Base-by-base conservation (phyloP, 2,329 filamentous ascomycete genomes). In the Stachybotrys chartarum region DNA sequence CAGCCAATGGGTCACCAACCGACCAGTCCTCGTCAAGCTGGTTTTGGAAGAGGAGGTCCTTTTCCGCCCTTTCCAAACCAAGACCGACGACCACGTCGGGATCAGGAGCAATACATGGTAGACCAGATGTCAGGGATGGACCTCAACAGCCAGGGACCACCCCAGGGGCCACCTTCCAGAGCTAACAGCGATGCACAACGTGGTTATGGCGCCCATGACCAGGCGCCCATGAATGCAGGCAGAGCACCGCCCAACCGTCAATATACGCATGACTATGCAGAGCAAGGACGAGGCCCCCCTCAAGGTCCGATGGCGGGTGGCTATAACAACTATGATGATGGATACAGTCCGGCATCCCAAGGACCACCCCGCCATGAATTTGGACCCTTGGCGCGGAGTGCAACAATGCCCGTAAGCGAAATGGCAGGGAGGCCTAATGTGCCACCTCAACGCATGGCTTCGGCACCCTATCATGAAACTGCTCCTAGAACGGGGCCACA, bases 331-430 rank as follows among this genome's bases (percentile, higher is more conserved):
- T 66, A 68, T 51, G 59, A 66, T 30, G 61, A 64, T 51, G 63
- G 63, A 51, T 68, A 67, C 50, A 56, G 56, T 35, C 50, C 55
- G 11, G 60, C 55, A 3, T 58, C 68, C 53, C 70, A 70, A 44
- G 61, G 57, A 30, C 70, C 72, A 11, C 60, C 60, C 8, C 64
- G 65, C 57, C 70, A 75, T 45, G 72, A 74, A 6, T 83, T 79
- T 60, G 79, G 73, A 0, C 76, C 79, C 2, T 80, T 79, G 8
- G 64, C 70, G n/a, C 75, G 83, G 61, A 86, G 82, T 56, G 81
- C 79, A 77, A 86, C 84, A 6, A 82, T 85, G 80, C 82, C 83
- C 2, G 67, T 74, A 3, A 75, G 79, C 55, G 73, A 78, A 11
- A 67, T 77, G 52, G 72, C 75, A 17, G 66, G 69, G 17, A 70